Evolutionary conservation across 805 yeast genomes (phyloP).

Genomic region (Candida palmyrensis): DNA sequence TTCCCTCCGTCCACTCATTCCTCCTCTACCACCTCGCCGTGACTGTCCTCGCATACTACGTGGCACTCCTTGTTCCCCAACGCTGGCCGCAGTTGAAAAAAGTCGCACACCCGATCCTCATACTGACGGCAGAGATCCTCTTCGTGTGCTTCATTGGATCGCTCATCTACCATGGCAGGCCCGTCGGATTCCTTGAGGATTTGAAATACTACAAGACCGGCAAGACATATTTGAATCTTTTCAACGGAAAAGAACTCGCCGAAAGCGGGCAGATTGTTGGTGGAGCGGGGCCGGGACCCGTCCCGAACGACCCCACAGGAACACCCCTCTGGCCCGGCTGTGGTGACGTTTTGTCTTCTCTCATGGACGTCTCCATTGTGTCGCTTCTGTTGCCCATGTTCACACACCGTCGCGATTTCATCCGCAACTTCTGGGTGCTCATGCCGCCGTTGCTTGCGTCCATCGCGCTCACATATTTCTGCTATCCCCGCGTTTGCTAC

Average conservation of each 20-base stretch:
- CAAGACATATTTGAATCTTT: slow-evolving; percentile 55
- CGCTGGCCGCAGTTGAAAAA: slow-evolving; percentile 41
- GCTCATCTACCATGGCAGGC: slow-evolving; percentile 40
- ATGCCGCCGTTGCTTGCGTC: slow-evolving; percentile 55
- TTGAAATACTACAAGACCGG: slow-evolving; percentile 64
- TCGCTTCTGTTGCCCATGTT: slow-evolving; percentile 75
- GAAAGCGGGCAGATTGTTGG: slow-evolving; percentile 19
- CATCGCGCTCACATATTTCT: slow-evolving; percentile 54
- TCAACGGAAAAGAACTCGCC: slow-evolving; percentile 33
- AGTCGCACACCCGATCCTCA: slow-evolving; percentile 67
- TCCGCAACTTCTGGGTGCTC: slow-evolving; percentile 52
- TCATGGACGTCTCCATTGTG: slow-evolving; percentile 76
- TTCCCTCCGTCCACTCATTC: slow-evolving; percentile 42
- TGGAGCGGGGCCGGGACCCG: no score
- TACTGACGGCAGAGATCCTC: slow-evolving; percentile 60
- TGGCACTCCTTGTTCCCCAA: slow-evolving; percentile 42
- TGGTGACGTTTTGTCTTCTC: slow-evolving; percentile 65
- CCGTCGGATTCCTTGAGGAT: slow-evolving; percentile 46
- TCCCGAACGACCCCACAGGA: slow-evolving; percentile 18
- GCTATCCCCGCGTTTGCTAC: slow-evolving; percentile 66
- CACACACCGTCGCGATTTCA: slow-evolving; percentile 61
- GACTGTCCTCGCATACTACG: slow-evolving; percentile 52
- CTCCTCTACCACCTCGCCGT: slow-evolving; percentile 60
- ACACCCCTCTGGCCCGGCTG: slow-evolving; percentile 66
- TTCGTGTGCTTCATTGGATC: slow-evolving; percentile 59